A percentile compares a stretch with the other conserved stretches of the same genome.
phyloP scores from a whole-genome alignment of 1,139 yeast genomes.

The Suhomyces yuchorum region DNA sequence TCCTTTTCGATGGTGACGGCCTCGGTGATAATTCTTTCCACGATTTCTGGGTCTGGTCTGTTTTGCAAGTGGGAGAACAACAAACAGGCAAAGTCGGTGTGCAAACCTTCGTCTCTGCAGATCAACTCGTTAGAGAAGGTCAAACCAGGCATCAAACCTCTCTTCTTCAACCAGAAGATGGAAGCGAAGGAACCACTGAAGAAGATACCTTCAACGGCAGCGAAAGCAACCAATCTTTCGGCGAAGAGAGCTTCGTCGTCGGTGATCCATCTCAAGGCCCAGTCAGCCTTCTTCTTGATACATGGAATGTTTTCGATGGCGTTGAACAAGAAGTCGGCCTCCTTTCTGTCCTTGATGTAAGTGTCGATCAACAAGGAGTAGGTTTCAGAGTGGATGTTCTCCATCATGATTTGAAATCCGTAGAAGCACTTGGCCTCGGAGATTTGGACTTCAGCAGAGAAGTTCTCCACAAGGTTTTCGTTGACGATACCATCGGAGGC shows the following conservation, averaged over 20 bases:
- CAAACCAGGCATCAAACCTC: slow-evolving; percentile 98
- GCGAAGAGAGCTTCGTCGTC: slow-evolving; percentile 86
- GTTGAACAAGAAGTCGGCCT: slow-evolving; percentile 83
- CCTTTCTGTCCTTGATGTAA: slow-evolving; percentile 92
- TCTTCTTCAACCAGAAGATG: slow-evolving; percentile 95
- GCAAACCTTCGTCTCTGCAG: slow-evolving; percentile 97
- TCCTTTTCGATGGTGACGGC: slow-evolving; percentile 95
- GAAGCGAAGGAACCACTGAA: slow-evolving; percentile 98
- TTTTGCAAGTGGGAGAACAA: slow-evolving; percentile 89
- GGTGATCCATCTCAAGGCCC: slow-evolving; percentile 96
- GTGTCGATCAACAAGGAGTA: slow-evolving; percentile 93
- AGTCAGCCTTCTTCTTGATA: slow-evolving; percentile 93
- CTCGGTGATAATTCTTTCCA: slow-evolving; percentile 85
- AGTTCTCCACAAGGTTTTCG: slow-evolving; percentile 94
- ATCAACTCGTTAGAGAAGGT: slow-evolving; percentile 96
- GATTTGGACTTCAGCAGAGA: slow-evolving; percentile 93
- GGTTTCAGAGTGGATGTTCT: slow-evolving; percentile 96
- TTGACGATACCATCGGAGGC: slow-evolving; percentile 98
- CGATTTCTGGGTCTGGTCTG: slow-evolving; percentile 79
- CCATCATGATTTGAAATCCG: slow-evolving; percentile 99
- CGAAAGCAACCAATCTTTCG: slow-evolving; percentile 96
- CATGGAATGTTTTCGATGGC: slow-evolving; percentile 94
- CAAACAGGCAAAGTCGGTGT: slow-evolving; percentile 96
- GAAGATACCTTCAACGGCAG: slow-evolving; percentile 98
- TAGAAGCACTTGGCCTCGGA: slow-evolving; percentile 99